A percentile compares a stretch with the other conserved stretches of the same genome.
Conservation (phyloP, 441 rosid species). For the Iberis amara region DNA sequence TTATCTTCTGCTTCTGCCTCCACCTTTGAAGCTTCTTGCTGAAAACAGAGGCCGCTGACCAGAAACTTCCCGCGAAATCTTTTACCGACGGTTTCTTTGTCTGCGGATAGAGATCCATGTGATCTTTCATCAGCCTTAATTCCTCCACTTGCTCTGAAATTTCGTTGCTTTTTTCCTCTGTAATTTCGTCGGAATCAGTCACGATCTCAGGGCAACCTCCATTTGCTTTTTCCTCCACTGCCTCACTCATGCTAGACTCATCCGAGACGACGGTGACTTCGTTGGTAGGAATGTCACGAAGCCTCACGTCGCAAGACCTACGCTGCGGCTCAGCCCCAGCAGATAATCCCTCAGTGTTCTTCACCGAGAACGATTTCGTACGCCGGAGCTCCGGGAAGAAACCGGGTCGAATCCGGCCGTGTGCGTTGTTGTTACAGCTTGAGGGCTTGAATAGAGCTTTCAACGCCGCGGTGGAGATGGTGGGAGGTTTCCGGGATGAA, state of each 20-base stretch:
- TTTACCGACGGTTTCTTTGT: conserved; percentile 43
- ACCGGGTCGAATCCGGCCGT: conserved; percentile 30
- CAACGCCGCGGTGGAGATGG: conserved; percentile 45
- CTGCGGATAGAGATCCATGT: conserved; percentile 62
- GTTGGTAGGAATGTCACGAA: conserved; percentile 40
- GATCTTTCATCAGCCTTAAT: neutral
- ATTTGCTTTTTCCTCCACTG: conserved; percentile 34
- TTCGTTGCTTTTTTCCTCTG: conserved; percentile 37
- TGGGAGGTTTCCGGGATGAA: conserved; percentile 49
- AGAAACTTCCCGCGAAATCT: conserved; percentile 71
- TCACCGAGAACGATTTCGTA: conserved; percentile 79
- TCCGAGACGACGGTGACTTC: conserved; percentile 23
- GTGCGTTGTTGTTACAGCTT: neutral
- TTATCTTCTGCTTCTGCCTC: conserved; percentile 76
- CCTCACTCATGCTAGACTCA: no score
- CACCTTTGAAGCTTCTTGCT: conserved; percentile 80
- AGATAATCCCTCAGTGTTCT: conserved; percentile 50
- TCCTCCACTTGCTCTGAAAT: conserved; percentile 20
- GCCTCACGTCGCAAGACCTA: conserved; percentile 86
- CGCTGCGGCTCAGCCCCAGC: conserved; percentile 83
- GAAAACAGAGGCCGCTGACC: conserved; percentile 79
- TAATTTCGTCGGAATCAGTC: conserved; percentile 43
- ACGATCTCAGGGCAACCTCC: conserved; percentile 28
- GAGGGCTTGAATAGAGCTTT: conserved; percentile 62
- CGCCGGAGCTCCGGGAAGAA: conserved; percentile 84